A percentile compares a stretch with the other conserved stretches of the same genome.
Conservation (phyloP, 2,329 filamentous ascomycete species). For the Periconia macrospinosa region DNA sequence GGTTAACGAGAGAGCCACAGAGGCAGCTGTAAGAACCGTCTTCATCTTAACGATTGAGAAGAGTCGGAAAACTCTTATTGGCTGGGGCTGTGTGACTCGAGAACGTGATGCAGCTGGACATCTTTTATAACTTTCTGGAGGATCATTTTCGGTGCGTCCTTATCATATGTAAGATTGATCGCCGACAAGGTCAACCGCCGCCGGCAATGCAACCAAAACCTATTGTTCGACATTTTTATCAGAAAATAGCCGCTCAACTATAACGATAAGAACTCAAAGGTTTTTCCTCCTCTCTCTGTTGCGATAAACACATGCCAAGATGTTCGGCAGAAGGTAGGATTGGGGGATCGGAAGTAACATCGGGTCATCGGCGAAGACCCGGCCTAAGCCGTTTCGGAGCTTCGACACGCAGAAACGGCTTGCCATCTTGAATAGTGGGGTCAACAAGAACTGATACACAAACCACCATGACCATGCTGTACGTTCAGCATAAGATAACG, state of each 20-base stretch:
- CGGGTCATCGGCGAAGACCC: not conserved
- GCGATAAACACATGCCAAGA: not conserved
- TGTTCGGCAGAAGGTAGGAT: not conserved
- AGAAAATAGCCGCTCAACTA: not conserved
- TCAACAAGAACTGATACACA: not conserved
- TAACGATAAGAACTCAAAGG: not conserved
- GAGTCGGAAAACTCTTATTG: not conserved
- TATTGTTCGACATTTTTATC: not conserved
- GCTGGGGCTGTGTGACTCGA: not conserved
- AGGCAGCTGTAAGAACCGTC: conserved; percentile 27
- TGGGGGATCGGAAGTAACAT: not conserved
- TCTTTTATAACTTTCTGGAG: not conserved
- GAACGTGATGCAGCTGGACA: not conserved
- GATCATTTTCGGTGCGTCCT: not conserved
- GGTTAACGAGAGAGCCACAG: conserved; percentile 24
- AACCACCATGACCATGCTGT: not conserved
- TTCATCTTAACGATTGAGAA: conserved; percentile 24
- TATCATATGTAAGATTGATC: not conserved
- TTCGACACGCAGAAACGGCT: conserved; percentile 23
- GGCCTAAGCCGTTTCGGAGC: not conserved
- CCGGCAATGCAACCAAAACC: not conserved
- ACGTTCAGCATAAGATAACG: not conserved
- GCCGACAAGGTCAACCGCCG: not conserved
- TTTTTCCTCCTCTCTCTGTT: not conserved
- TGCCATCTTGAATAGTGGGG: conserved; percentile 20